phyloP scores from a whole-genome alignment of 2,329 filamentous ascomycete genomes.

The Thelonectria rubi region DNA sequence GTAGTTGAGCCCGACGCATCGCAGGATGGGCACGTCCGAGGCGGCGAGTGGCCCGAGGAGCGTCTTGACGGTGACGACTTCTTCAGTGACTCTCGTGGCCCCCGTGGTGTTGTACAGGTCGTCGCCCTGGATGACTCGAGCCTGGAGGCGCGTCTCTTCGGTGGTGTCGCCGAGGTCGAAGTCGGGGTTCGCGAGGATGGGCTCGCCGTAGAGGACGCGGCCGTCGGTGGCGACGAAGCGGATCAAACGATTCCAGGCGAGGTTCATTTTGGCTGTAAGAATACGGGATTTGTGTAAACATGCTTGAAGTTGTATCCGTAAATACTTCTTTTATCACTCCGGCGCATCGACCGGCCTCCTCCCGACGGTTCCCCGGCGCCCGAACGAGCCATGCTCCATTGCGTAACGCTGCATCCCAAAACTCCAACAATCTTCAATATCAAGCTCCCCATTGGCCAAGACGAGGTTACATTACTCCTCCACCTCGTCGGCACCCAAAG shows the following conservation, averaged over 20 bases:
- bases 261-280: slow-evolving; percentile 36
- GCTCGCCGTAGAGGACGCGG: slow-evolving; percentile 60
- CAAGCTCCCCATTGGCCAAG: neutral
- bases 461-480: too few relatives aligned
- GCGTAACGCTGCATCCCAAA: neutral
- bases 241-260: slow-evolving; percentile 61
- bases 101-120: slow-evolving; percentile 59
- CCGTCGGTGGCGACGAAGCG: slow-evolving; percentile 63
- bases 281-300: neutral
- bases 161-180: slow-evolving; percentile 58
- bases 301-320: too few relatives aligned
- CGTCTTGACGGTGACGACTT: slow-evolving; percentile 61
- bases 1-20: slow-evolving; percentile 69
- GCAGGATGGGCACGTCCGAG: slow-evolving; percentile 62
- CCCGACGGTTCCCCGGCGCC: slow-evolving; percentile 7
- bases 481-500: neutral
- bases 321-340: too few relatives aligned
- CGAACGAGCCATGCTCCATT: neutral
- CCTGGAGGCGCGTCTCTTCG: slow-evolving; percentile 58
- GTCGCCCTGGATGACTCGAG: slow-evolving; percentile 59
- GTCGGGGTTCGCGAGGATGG: slow-evolving; percentile 54
- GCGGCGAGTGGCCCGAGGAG: slow-evolving; percentile 61
- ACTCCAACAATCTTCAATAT: neutral
- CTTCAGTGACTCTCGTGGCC: slow-evolving; percentile 60
- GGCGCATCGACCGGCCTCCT: neutral